Evolutionary conservation across 2,329 filamentous ascomycete species (phyloP).

Genomic region (Talaromyces piceae): DNA sequence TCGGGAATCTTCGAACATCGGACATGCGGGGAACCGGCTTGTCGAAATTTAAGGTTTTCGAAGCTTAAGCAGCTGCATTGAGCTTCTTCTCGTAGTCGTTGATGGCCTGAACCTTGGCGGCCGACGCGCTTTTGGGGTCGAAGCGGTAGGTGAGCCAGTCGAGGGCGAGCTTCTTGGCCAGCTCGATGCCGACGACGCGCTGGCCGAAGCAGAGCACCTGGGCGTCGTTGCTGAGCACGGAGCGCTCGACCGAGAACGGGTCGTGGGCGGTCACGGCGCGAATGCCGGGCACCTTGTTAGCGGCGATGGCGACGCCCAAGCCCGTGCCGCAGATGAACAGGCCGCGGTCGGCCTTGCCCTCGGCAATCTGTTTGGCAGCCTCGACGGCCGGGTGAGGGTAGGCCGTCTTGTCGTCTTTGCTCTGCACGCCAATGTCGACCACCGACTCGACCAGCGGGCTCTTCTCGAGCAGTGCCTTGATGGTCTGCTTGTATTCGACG

Average conservation of each 20-base stretch:
- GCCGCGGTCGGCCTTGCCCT: conserved; percentile 61
- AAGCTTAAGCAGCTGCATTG: conserved; percentile 1
- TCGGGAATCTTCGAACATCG: too few relatives aligned
- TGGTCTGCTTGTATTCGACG: conserved; percentile 67
- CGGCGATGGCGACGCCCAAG: conserved; percentile 77
- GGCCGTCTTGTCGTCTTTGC: conserved; percentile 63
- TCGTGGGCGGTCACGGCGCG: conserved; percentile 86
- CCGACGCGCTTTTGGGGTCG: conserved; percentile 58
- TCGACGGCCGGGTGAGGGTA: conserved; percentile 73
- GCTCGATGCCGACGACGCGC: conserved; percentile 71
- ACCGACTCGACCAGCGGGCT: conserved; percentile 61
- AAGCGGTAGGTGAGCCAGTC: conserved; percentile 84
- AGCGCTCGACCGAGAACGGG: conserved; percentile 73
- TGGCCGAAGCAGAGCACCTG: conserved; percentile 84
- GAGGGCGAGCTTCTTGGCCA: conserved; percentile 66
- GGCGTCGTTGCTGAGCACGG: conserved; percentile 75
- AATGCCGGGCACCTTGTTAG: conserved; percentile 79
- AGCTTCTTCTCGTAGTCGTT: conserved; percentile 36
- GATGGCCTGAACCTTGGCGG: conserved; percentile 50
- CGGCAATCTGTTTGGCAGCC: conserved; percentile 51
- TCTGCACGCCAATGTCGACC: conserved; percentile 65
- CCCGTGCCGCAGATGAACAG: conserved; percentile 77
- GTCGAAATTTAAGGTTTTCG: neutral
- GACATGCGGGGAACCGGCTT: too few relatives aligned
- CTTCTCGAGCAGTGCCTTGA: conserved; percentile 64